phyloP scores from a whole-genome alignment of 805 yeast species.

The Kregervanrija delftensis region DNA sequence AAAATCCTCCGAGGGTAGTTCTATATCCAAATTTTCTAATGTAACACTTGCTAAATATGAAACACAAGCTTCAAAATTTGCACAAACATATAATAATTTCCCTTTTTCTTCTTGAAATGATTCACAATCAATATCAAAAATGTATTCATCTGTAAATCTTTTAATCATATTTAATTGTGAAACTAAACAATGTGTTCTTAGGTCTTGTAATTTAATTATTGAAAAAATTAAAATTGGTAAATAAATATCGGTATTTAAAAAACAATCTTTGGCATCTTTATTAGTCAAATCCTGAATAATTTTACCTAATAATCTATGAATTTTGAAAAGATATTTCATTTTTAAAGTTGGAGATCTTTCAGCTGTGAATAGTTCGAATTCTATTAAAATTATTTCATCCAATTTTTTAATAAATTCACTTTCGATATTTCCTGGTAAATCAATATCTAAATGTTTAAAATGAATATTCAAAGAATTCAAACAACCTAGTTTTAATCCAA shows the following conservation, averaged over 20 bases:
- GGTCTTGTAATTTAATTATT: conserved; percentile 24
- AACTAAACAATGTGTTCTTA: conserved; percentile 23
- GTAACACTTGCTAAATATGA: conserved; percentile 29
- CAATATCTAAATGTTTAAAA: conserved; percentile 24
- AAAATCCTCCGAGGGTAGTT: conserved; percentile 9
- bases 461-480: conserved; percentile 19
- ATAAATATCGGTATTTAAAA: conserved; percentile 28
- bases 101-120: conserved; percentile 25
- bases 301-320: conserved; percentile 24
- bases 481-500: conserved; percentile 21
- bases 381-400: conserved; percentile 21
- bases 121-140: conserved; percentile 17
- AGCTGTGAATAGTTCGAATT: conserved; percentile 26
- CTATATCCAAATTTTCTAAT: conserved; percentile 24
- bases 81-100: conserved; percentile 27
- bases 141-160: conserved; percentile 24
- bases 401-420: conserved; percentile 17
- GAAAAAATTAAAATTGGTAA: conserved; percentile 29
- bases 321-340: conserved; percentile 23
- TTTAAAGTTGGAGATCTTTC: conserved; percentile 30
- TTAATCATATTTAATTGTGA: conserved; percentile 29
- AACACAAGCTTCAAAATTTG: conserved; percentile 31
- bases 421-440: conserved; percentile 18
- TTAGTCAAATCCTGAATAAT: conserved; percentile 17
- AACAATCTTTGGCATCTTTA: conserved; percentile 4